These are phyloP conservation scores for Talaromyces piceae DNA, from an alignment of 2,329 filamentous ascomycete genomes.

Conservation along the genomic window DNA sequence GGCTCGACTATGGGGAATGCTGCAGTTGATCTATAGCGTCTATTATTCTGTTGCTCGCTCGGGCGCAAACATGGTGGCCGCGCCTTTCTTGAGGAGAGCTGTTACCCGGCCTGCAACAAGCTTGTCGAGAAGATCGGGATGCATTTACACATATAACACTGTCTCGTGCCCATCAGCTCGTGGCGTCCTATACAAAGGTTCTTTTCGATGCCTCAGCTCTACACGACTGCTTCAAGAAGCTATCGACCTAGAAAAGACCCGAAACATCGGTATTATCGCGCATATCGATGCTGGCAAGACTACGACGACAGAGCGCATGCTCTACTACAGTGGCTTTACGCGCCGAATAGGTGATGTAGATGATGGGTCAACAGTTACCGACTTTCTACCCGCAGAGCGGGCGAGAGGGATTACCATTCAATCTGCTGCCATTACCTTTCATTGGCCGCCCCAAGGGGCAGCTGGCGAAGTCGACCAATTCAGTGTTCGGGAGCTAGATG, in stretches of 20 bases:
- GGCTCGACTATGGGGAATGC: background rate
- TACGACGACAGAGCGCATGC: slow-evolving; percentile 97
- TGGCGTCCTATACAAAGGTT: background rate
- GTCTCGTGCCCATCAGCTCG: background rate
- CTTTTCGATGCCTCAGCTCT: slow-evolving; percentile 22
- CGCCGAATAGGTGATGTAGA: slow-evolving; percentile 89
- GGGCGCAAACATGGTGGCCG: slow-evolving; percentile 6
- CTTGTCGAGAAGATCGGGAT: slow-evolving; percentile 1
- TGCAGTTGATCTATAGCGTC: background rate
- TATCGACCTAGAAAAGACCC: slow-evolving; percentile 53
- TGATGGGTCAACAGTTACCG: slow-evolving; percentile 91
- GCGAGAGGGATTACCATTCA: slow-evolving; percentile 95
- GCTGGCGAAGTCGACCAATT: slow-evolving; percentile 12
- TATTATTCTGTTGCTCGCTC: background rate
- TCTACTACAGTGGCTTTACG: slow-evolving; percentile 90
- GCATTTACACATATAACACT: slow-evolving; percentile 2
- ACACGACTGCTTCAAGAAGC: slow-evolving; percentile 16
- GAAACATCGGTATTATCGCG: slow-evolving; percentile 97
- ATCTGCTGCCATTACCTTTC: slow-evolving; percentile 90
- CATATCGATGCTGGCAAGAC: slow-evolving; percentile 99
- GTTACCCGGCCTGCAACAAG: slow-evolving; percentile 3
- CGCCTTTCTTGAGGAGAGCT: slow-evolving; percentile 6
- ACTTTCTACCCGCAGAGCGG: slow-evolving; percentile 89
- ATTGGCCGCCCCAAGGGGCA: slow-evolving; percentile 62
- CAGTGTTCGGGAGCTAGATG: slow-evolving; percentile 16